These are phyloP conservation scores for Penicillium sp. DNA, from an alignment of 2,329 filamentous ascomycete species.

Conservation along the genomic window DNA sequence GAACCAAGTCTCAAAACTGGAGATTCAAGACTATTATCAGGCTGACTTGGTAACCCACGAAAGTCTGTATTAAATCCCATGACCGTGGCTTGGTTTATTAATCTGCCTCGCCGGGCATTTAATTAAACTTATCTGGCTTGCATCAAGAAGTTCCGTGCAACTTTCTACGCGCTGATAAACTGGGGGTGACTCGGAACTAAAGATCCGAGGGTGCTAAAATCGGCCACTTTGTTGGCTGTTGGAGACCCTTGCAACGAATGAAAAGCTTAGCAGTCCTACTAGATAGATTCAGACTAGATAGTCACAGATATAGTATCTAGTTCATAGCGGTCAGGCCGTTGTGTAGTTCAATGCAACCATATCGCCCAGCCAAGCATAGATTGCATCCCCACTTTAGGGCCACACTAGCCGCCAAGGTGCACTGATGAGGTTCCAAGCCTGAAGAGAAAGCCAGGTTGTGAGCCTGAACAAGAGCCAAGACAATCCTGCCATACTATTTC, in stretches of 20 bases:
- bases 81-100: background rate
- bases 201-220: conserved; percentile 7
- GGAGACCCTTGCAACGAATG: conserved; percentile 1
- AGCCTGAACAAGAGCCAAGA: background rate
- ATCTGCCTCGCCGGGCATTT: background rate
- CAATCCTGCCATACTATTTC: background rate
- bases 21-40: background rate
- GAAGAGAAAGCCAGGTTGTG: background rate
- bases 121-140: background rate
- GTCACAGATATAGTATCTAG: background rate
- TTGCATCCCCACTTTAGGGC: background rate
- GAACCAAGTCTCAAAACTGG: background rate
- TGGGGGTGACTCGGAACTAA: background rate
- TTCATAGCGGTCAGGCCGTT: background rate
- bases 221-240: conserved; percentile 18
- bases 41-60: background rate
- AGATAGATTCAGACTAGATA: background rate
- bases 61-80: background rate
- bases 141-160: background rate
- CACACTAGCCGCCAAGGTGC: conserved; percentile 14
- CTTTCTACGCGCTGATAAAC: background rate
- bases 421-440: background rate
- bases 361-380: background rate
- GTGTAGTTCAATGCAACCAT: conserved; percentile 6
- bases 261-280: background rate